A percentile compares a stretch with the other conserved stretches of the same genome.
These are phyloP conservation scores for Ascoidea rubescens DNA, from an alignment of 805 yeast species.

Conservation along the genomic window DNA sequence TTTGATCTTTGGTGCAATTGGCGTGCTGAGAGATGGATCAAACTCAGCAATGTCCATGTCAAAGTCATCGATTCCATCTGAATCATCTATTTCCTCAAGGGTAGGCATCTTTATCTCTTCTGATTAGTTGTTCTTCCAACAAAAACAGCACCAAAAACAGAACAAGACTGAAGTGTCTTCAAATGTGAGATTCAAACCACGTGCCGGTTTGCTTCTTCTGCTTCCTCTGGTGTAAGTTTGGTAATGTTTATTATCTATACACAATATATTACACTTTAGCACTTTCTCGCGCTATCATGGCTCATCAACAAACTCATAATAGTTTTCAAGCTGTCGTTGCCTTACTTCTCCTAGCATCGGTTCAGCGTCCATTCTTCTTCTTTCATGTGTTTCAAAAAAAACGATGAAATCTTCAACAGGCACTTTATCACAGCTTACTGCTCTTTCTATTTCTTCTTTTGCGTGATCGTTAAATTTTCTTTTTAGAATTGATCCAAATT, in stretches of 20 bases:
- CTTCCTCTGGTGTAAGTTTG: too few relatives aligned
- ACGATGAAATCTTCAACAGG: conserved; percentile 7
- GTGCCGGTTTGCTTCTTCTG: too few relatives aligned
- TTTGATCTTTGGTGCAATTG: conserved; percentile 55
- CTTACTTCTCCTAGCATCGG: conserved; percentile 4
- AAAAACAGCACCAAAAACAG: too few relatives aligned
- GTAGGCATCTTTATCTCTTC: conserved; percentile 37
- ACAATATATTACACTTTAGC: neutral
- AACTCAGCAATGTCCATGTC: conserved; percentile 91
- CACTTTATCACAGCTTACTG: conserved; percentile 9
- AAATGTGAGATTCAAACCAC: too few relatives aligned
- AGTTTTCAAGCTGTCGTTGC: conserved; percentile 6
- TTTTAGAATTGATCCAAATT: conserved; percentile 4
- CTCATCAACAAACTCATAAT: conserved; percentile 1
- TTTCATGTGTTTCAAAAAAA: conserved; percentile 8
- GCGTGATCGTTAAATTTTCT: conserved; percentile 6
- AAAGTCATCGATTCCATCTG: conserved; percentile 79
- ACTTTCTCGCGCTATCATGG: neutral
- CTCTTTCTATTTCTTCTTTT: conserved; percentile 6
- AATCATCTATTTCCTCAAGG: conserved; percentile 61
- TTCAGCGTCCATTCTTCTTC: conserved; percentile 6
- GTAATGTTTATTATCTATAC: too few relatives aligned
- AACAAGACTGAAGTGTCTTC: too few relatives aligned
- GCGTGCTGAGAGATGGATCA: conserved; percentile 56
- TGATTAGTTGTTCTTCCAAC: conserved; percentile 1